Base-by-base conservation (phyloP, 192 early-diverging fungal species). In the Coemansia sp. region DNA sequence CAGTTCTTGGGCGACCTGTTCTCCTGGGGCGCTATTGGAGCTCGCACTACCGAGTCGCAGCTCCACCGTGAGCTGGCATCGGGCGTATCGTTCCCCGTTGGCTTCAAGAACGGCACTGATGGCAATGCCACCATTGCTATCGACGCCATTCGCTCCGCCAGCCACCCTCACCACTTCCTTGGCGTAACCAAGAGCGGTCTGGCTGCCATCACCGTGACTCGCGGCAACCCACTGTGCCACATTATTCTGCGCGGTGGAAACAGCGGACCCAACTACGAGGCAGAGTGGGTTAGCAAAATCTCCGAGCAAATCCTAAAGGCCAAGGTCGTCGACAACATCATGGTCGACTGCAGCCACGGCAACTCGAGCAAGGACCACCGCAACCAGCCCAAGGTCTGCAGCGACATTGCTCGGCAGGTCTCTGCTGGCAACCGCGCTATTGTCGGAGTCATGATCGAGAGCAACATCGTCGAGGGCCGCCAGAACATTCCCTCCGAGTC, bases 71-170 rank as follows among this genome's bases (percentile, higher is more conserved):
- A 98, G 73, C 85, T 98, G 37, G 93, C 96, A 6, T 94, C 92
- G 2, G 96, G 96, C 11, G 87, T 93, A 14, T 95, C 93, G 45
- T 93, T 95, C 86, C 95, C 96, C 9, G 89, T 98, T n/a, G 96
- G 96, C 0, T 97, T 98, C 89, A 98, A 98, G 84, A 97, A 96
- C 66, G 93, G 95, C 56, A 98, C 96, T 5, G 95, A 98, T 66
- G 96, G 96, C 43, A 97, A 90, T 65, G 86, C 87, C 28, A 68
- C 68, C 6, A 88, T 92, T 45, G 91, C 91, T 1, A 77, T 91
- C 14, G 89, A 92, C 61, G 91, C 88, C 26, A 93, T 91, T 68
- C 86, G 86, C 55, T 85, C 89, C 10, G 87, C 87, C 52, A 73
- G 86, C 31, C 82, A 87, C 55, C 89, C 91, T 25, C 95, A 97